Percentiles rank a stretch among this genome's conserved stretches.
phyloP scores from a whole-genome alignment of 768 basidiomycete species.

The Lactarius psammicola region DNA sequence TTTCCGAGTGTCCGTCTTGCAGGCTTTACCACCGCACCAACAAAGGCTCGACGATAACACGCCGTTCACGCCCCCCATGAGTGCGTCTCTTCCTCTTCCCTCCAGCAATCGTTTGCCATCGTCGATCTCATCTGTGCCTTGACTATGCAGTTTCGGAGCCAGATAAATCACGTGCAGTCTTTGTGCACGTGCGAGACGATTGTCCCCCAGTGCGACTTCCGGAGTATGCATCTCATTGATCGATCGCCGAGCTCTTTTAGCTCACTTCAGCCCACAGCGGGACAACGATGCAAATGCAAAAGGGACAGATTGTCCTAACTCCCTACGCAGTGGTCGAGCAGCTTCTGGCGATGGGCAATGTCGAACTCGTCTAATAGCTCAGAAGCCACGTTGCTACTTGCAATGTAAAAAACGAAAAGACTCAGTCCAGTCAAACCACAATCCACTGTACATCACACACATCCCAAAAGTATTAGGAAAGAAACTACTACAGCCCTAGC shows the following conservation, averaged over 20 bases:
- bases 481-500: not conserved
- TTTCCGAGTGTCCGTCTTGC: slow-evolving; percentile 75
- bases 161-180: slow-evolving; percentile 72
- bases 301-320: slow-evolving; percentile 78
- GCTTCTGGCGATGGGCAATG: slow-evolving; percentile 66
- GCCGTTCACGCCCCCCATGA: slow-evolving; percentile 73
- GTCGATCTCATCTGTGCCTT: slow-evolving; percentile 6
- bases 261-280: slow-evolving; percentile 46
- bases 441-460: slow-evolving; percentile 13
- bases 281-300: slow-evolving; percentile 66
- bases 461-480: slow-evolving; percentile 2
- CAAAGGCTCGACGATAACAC: slow-evolving; percentile 73
- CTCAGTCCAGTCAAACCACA: not conserved
- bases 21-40: slow-evolving; percentile 76
- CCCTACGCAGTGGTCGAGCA: slow-evolving; percentile 77
- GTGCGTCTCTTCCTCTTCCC: slow-evolving; percentile 39
- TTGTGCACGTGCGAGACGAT: slow-evolving; percentile 70
- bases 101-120: slow-evolving; percentile 10
- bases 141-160: slow-evolving; percentile 64
- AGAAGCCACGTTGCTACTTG: not conserved
- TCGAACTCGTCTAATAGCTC: slow-evolving; percentile 62
- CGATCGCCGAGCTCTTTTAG: not conserved
- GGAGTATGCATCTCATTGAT: slow-evolving; percentile 49
- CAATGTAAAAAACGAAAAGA: not conserved
- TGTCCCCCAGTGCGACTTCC: slow-evolving; percentile 69